Evolutionary conservation across 306 rosid species (phyloP), one percentile per base, ranked within the genome.

Genomic region (Cucumis sativus): DNA sequence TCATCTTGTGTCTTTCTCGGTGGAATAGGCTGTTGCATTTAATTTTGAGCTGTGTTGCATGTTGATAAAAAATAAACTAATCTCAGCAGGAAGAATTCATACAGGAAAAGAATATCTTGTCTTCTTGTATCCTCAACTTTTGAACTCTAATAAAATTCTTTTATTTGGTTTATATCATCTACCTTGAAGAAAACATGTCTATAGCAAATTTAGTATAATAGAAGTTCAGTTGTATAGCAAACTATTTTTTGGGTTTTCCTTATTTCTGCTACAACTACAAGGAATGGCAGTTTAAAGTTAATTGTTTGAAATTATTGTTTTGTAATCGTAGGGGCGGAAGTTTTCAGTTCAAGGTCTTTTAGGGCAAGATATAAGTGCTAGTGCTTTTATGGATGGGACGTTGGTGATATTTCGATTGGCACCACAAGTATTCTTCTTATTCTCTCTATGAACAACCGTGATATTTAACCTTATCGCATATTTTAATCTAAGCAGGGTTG

Each of bases 391-490:
- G 83, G 87, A 89, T 83, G 98, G 98, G 81, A 71, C 93, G 49
- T 84, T 95, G 86, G 97, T 95, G 54, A 82, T 95, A 89, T 92
- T 95, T 85, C 98, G 98, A 73, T 80, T 95, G 90, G 98, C 98
- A 82, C 98, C 98, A 17, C 98, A 95, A 95, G 98, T 95, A 86
- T 74, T 70, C 79, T 14, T 57, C 59, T 43, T 61, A 37, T 73
- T 67, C 17, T 80, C 43, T 9, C 61, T 77, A 21, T 76, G 9
- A 49, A 66, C 6, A 49, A 54, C 37, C 17, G 55, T 56, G 78
- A 55, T 57, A 45, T 33, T 45, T 80, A 78, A 52, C 79, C 77
- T 59, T 62, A 30, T 77, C 71, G 55, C 66, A 13, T 70, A 18
- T 61, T 61, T 0, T 14, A 39, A 56, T 77, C 82, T 69, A 54